phyloP scores from a whole-genome alignment of 345 rosid species.

The Abelmoschus esculentus region DNA sequence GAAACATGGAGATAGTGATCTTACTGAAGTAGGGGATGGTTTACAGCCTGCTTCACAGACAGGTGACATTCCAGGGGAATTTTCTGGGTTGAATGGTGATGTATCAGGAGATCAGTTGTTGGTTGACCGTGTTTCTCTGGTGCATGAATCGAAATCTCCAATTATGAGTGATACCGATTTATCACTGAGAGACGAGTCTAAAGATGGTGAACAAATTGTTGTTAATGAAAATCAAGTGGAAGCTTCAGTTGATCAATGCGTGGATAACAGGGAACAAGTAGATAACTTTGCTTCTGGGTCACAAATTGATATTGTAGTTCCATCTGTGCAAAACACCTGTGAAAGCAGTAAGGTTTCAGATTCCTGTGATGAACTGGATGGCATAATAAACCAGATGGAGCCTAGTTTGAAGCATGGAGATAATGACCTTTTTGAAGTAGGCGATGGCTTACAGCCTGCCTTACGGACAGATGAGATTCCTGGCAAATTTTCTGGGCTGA shows the following conservation, averaged over 20 bases:
- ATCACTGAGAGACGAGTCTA: slow-evolving; percentile 13
- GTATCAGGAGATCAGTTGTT: slow-evolving; percentile 28
- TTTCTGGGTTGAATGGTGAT: slow-evolving; percentile 31
- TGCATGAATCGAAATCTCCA: slow-evolving; percentile 23
- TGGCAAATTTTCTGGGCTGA: slow-evolving; percentile 25
- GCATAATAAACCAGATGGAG: slow-evolving; percentile 65
- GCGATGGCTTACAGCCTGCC: slow-evolving; percentile 27
- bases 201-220: slow-evolving; percentile 13
- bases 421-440: slow-evolving; percentile 26
- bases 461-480: slow-evolving; percentile 26
- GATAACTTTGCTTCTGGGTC: slow-evolving; percentile 28
- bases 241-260: slow-evolving; percentile 21
- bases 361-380: slow-evolving; percentile 63
- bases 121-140: slow-evolving; percentile 31
- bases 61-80: slow-evolving; percentile 28
- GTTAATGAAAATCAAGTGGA: slow-evolving; percentile 23
- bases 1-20: slow-evolving; percentile 28
- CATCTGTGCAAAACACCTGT: slow-evolving; percentile 18
- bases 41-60: slow-evolving; percentile 27
- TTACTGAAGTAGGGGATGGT: slow-evolving; percentile 30
- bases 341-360: slow-evolving; percentile 40
- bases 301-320: slow-evolving; percentile 25
- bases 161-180: slow-evolving; percentile 22
- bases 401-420: slow-evolving; percentile 38
- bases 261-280: slow-evolving; percentile 28